Evolutionary conservation across 768 basidiomycete genomes (phyloP).

Genomic region (Porpolomopsis calyptriformis): DNA sequence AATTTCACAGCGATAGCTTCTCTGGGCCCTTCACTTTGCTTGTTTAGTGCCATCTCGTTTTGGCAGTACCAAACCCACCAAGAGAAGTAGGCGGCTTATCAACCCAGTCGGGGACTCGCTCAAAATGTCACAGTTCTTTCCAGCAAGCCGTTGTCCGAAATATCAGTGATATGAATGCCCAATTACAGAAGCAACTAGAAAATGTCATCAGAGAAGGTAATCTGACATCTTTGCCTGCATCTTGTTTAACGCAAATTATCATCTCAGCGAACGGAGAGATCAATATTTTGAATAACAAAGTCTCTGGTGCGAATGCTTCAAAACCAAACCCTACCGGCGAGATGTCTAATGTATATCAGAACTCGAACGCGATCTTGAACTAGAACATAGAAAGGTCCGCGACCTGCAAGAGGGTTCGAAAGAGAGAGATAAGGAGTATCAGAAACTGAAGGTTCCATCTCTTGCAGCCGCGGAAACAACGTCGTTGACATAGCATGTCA

Average conservation of each 20-base stretch:
- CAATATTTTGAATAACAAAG: constrained; percentile 56
- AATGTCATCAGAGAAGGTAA: constrained; percentile 78
- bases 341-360: constrained; percentile 31
- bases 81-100: constrained; percentile 45
- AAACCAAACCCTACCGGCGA: neutral
- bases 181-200: constrained; percentile 75
- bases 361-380: constrained; percentile 68
- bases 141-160: constrained; percentile 77
- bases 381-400: constrained; percentile 63
- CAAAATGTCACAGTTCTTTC: constrained; percentile 44
- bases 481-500: constrained; percentile 19
- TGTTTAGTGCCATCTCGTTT: constrained; percentile 65
- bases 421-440: constrained; percentile 80
- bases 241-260: too few species aligned
- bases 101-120: constrained; percentile 8
- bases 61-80: constrained; percentile 89
- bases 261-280: constrained; percentile 79
- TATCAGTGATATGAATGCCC: constrained; percentile 72
- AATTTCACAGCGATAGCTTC: neutral
- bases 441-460: constrained; percentile 60
- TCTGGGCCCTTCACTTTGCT: constrained; percentile 3
- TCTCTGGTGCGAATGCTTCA: constrained; percentile 35
- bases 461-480: neutral
- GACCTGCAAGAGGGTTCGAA: constrained; percentile 65
- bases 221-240: too few species aligned